Evolutionary conservation across 169 alveolate genomes (phyloP), one percentile per base, ranked within the genome.

Genomic region (Babesia sp.): DNA sequence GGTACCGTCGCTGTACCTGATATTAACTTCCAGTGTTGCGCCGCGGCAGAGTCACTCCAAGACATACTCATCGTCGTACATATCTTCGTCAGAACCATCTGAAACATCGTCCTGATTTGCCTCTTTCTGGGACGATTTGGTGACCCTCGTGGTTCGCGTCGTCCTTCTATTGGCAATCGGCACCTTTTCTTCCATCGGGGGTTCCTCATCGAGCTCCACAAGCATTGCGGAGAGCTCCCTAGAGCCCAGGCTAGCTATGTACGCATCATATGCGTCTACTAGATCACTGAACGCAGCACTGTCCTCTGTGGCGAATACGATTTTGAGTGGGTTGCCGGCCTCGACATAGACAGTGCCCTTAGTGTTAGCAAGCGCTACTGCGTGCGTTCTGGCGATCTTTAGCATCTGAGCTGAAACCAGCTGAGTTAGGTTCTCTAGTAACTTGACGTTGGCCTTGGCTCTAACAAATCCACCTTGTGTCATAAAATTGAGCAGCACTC

Each of bases 241-340:
- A 18, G 59, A 18, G 31, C 66, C 72, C 0, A 72, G 58, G 14
- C 60, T 36, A 7, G 83, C 57, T 36, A 72, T 31, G 28, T 72
- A 72, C 1, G 83, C 72, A 41, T 72, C 83, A 44, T 72, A 72
- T 5, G 83, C 72, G 58, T 72, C 83, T 3, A 72, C 74, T 1
- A 72, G 70, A 28, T 57, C 66, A n/a, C 68, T 39, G 53, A 72
- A 72, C 16, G 83, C 72, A 9, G 18, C 29, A 28, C 54, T 14
- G 9, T 72, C 83, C 24, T 57, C 67, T 2, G 18, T 33, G 28
- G 42, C 37, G 67, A 59, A 72, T 0, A 26, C 36, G 11, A 59
- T 46, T 16, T 63, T 29, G 1, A 34, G 48, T 11, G 60, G 41
- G n/a, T 39, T 74, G 2, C 31, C 59, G 1, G 39, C 24, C 5